Conservation (phyloP, 169 alveolate genomes). For the Plasmodium gaboni region DNA sequence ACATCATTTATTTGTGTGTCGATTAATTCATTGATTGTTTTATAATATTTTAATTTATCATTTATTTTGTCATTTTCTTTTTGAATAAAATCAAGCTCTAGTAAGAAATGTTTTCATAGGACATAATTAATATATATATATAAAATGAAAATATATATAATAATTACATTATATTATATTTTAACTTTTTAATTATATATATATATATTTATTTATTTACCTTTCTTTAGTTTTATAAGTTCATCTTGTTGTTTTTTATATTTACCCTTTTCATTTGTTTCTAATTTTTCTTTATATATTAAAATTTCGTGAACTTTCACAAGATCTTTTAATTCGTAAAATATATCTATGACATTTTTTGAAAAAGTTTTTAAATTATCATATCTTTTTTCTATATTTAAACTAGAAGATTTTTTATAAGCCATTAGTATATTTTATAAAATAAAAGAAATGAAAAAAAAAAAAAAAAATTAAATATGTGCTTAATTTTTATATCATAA, state of each 20-base stretch:
- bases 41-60: conserved; percentile 39
- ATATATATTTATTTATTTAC: not conserved
- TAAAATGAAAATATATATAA: not conserved
- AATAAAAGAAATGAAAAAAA: not conserved
- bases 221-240: conserved; percentile 18
- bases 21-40: conserved; percentile 38
- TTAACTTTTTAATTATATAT: not conserved
- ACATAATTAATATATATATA: not conserved
- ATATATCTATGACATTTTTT: conserved; percentile 24
- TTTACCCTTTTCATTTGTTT: conserved; percentile 31
- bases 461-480: not conserved
- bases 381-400: conserved; percentile 56
- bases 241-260: conserved; percentile 52
- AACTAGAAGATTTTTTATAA: conserved; percentile 20
- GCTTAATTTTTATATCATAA: not conserved
- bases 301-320: conserved; percentile 74
- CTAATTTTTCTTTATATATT: conserved; percentile 64
- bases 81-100: conserved; percentile 54
- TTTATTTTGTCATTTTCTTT: conserved; percentile 60
- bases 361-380: conserved; percentile 50
- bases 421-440: conserved; percentile 13
- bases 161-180: not conserved
- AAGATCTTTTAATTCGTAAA: conserved; percentile 57
- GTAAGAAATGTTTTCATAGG: not conserved
- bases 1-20: conserved; percentile 30